Evolutionary conservation across 2,329 filamentous ascomycete species (phyloP), one percentile per base, ranked within the genome.

Genomic region (Zasmidium citrigriseum): DNA sequence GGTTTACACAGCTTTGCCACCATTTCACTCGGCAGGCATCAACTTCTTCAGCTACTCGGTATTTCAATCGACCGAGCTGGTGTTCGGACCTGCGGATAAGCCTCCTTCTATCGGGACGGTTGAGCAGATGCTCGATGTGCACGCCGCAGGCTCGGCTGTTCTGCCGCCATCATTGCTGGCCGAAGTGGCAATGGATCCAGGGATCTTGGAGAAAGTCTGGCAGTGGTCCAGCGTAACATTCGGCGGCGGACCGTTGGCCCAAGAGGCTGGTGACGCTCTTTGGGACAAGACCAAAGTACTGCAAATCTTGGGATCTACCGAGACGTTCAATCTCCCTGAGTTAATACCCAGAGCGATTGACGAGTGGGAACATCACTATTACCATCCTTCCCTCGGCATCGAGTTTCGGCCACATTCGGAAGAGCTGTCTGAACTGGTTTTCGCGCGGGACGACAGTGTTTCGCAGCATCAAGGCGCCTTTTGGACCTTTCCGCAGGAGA

Each of bases 21-120:
- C 52, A 1, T 64, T 64, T 27, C 61, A 62, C 47, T 49, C 59
- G 2, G 61, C 59, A 44, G 61, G 53, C n/a, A 51, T 52, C 29
- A 60, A 62, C 49, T 54, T 64, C 41, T 57, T 61, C 25, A n/a
- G 18, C 24, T 62, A 48, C 27, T 61, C 61, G 4, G 45, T 59
- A 1, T 62, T 62, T 45, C 61, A 62, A n/a, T 21, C 7, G 1
- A 62, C 61, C 12, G 9, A 52, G 23, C 45, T 59, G 20, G 12
- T 64, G 1, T 46, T 64, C 21, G 61, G 61, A 16, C 57, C 61
- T 12, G 44, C 46, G 10, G 55, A 58, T 29, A 27, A 20, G 18
- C 60, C 53, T 20, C 55, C 52, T 10, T 61, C 55, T 9, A 14
- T 58, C 12, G 23, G 38, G 14, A 54, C 29, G 2, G 46, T 63